Evolutionary conservation across 352 stramenopile species (phyloP).

Genomic region (Pythium vanterpoolii): DNA sequence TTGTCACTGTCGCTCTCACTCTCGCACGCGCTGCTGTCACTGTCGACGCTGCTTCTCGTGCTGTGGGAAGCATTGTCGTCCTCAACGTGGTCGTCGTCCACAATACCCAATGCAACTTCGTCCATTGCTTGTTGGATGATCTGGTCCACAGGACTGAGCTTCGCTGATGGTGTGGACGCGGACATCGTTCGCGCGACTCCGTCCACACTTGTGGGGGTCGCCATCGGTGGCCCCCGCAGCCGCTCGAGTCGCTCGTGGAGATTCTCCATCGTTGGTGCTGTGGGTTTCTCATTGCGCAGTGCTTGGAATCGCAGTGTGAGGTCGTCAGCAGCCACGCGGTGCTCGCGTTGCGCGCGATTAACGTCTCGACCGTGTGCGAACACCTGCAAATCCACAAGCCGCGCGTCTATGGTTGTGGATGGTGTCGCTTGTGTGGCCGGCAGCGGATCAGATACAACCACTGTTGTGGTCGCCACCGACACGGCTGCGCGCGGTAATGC

Average conservation of each 20-base stretch:
- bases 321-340: slow-evolving; percentile 13
- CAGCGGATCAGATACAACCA: neutral
- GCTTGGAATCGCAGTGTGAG: slow-evolving; percentile 42
- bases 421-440: slow-evolving; percentile 1
- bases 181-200: slow-evolving; percentile 15
- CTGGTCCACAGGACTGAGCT: slow-evolving; percentile 23
- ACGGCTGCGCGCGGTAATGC: neutral
- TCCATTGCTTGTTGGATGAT: slow-evolving; percentile 64
- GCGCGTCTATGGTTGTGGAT: slow-evolving; percentile 26
- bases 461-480: neutral
- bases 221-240: slow-evolving; percentile 22
- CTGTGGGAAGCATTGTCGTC: slow-evolving; percentile 13
- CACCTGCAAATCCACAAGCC: slow-evolving; percentile 38
- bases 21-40: slow-evolving; percentile 3
- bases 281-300: slow-evolving; percentile 38
- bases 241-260: slow-evolving; percentile 40
- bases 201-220: neutral
- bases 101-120: slow-evolving; percentile 51
- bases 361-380: slow-evolving; percentile 34
- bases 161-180: neutral
- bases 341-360: slow-evolving; percentile 20
- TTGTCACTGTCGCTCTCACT: slow-evolving; percentile 2
- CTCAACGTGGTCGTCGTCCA: slow-evolving; percentile 27
- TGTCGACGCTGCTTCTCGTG: slow-evolving; percentile 9
- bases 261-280: slow-evolving; percentile 22